phyloP scores from a whole-genome alignment of 371 early-diverging fungal species.

The Rhizopus sp. region DNA sequence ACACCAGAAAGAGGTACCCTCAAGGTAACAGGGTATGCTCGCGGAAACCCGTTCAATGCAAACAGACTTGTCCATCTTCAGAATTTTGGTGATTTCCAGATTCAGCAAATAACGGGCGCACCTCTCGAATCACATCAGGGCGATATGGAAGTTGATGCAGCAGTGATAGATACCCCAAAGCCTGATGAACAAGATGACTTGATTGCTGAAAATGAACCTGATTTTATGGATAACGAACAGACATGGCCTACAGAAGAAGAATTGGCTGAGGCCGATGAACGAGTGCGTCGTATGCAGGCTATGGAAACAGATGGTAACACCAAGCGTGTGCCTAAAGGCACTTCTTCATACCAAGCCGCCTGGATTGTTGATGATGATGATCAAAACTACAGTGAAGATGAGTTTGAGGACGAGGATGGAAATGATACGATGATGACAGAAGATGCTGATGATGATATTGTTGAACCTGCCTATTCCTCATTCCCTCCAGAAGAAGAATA shows the following conservation, averaged over 20 bases:
- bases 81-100: constrained; percentile 90
- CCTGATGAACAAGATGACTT: constrained; percentile 72
- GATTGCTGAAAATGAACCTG: constrained; percentile 83
- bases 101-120: constrained; percentile 58
- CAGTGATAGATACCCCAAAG: constrained; percentile 64
- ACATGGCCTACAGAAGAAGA: constrained; percentile 99
- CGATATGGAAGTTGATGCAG: constrained; percentile 51
- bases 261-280: constrained; percentile 75
- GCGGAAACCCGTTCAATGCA: constrained; percentile 80
- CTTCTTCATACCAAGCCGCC: constrained; percentile 94
- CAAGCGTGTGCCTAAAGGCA: constrained; percentile 91
- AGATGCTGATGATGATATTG: constrained; percentile 27
- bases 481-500: constrained; percentile 66
- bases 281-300: constrained; percentile 43
- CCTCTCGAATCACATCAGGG: constrained; percentile 12
- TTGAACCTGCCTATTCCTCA: constrained; percentile 34
- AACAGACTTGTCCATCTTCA: constrained; percentile 91
- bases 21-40: constrained; percentile 82
- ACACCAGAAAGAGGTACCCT: constrained; percentile 62
- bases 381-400: constrained; percentile 61
- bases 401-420: constrained; percentile 63
- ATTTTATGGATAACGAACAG: constrained; percentile 90
- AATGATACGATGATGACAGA: constrained; percentile 43
- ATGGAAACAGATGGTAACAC: constrained; percentile 17
- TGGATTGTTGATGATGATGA: constrained; percentile 90